Conservation (phyloP, 2,329 filamentous ascomycete species). For the Aureobasidium sp. region DNA sequence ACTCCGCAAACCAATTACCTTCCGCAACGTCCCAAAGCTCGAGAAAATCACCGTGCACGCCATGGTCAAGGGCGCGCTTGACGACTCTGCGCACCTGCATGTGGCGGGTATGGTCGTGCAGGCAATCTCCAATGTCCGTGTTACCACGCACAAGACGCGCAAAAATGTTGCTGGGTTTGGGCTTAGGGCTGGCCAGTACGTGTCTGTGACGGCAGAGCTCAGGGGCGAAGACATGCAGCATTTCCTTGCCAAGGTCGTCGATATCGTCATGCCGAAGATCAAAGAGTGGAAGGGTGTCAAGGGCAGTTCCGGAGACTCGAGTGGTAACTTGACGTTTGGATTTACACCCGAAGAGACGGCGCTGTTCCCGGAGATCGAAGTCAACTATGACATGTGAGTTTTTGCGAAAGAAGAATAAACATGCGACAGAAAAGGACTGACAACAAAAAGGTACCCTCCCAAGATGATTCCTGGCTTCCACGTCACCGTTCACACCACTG, state of each 20-base stretch:
- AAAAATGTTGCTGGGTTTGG: conserved; percentile 68
- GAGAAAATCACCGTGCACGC: conserved; percentile 74
- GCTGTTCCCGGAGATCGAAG: conserved; percentile 87
- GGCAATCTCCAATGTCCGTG: conserved; percentile 72
- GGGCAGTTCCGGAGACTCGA: conserved; percentile 72
- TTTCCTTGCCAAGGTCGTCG: conserved; percentile 83
- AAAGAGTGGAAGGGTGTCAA: conserved; percentile 90
- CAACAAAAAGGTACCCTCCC: conserved; percentile 45
- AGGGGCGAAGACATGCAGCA: conserved; percentile 76
- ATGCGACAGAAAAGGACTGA: not conserved
- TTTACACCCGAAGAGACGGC: conserved; percentile 68
- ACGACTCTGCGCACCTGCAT: conserved; percentile 68
- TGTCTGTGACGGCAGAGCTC: conserved; percentile 71
- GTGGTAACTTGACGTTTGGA: conserved; percentile 81
- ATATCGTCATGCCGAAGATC: conserved; percentile 86
- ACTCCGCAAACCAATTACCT: conserved; percentile 61
- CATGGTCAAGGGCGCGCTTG: conserved; percentile 59
- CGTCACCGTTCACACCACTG: conserved; percentile 76
- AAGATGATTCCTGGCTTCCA: conserved; percentile 81
- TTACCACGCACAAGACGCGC: conserved; percentile 62
- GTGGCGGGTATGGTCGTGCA: conserved; percentile 79
- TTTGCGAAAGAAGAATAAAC: not conserved
- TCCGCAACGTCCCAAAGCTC: conserved; percentile 78
- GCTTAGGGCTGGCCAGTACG: conserved; percentile 61
- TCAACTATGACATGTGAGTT: conserved; percentile 83